These are phyloP conservation scores for Brettanomyces custersianus DNA, from an alignment of 805 yeast species.

Conservation along the genomic window DNA sequence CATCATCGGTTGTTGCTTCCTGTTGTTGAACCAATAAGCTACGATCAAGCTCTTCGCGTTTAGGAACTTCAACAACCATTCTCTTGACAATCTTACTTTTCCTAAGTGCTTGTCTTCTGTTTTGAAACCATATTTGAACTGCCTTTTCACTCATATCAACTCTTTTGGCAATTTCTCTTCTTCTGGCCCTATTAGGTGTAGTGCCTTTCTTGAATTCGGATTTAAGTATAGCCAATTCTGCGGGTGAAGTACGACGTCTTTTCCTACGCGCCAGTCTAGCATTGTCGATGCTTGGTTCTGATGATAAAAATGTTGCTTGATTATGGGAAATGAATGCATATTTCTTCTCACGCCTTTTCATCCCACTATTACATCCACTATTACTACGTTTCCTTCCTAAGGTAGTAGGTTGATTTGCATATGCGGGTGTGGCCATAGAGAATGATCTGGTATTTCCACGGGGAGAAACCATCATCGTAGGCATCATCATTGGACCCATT, in stretches of 20 bases:
- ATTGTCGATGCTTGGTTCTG: constrained; percentile 79
- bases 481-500: constrained; percentile 1
- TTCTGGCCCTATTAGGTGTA: constrained; percentile 71
- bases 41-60: constrained; percentile 18
- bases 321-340: constrained; percentile 93
- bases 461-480: not conserved
- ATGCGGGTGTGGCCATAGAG: not conserved
- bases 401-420: too few relatives aligned
- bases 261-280: constrained; percentile 91
- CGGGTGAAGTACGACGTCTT: constrained; percentile 89
- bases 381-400: not conserved
- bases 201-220: constrained; percentile 66
- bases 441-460: not conserved
- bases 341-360: constrained; percentile 22
- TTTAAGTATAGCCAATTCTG: constrained; percentile 75
- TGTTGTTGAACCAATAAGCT: constrained; percentile 8
- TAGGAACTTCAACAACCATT: constrained; percentile 19
- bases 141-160: constrained; percentile 97
- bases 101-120: constrained; percentile 77
- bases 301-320: constrained; percentile 75
- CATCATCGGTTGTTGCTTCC: not conserved
- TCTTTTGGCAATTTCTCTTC: constrained; percentile 68
- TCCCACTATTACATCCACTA: not conserved
- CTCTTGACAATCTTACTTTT: constrained; percentile 29
- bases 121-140: constrained; percentile 98